Percentiles rank a stretch among this genome's conserved stretches.
Evolutionary conservation across 2,329 filamentous ascomycete genomes (phyloP).

Genomic region (Tolypocladium inflatum): DNA sequence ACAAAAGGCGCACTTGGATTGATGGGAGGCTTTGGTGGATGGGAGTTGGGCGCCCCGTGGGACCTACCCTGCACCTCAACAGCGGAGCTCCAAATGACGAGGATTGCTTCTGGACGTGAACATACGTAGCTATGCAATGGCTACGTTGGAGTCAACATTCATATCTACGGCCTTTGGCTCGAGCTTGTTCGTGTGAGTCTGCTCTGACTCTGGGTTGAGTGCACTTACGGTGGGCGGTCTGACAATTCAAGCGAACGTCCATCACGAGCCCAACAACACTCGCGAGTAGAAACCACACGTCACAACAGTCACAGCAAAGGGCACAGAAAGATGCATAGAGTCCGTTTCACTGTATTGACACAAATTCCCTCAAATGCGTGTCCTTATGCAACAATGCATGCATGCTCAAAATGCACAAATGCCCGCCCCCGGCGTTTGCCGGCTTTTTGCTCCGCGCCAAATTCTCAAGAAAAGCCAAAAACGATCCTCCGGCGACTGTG

Average conservation of each 20-base stretch:
- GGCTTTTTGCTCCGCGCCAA: background rate
- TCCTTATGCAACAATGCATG: slow-evolving; percentile 1
- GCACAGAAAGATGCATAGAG: background rate
- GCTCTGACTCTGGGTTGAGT: no score
- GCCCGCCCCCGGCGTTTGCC: background rate
- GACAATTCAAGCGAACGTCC: no score
- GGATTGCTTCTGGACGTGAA: no score
- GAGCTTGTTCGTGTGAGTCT: no score
- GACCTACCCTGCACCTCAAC: background rate
- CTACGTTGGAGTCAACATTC: no score
- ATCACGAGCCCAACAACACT: no score
- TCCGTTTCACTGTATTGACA: background rate
- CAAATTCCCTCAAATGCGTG: slow-evolving; percentile 1
- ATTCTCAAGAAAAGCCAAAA: background rate
- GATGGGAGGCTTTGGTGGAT: no score
- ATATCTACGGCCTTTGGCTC: no score
- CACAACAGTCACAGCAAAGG: background rate
- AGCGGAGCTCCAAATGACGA: no score
- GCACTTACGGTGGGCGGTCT: no score
- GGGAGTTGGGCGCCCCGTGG: background rate
- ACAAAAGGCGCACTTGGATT: background rate
- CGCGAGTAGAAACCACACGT: no score
- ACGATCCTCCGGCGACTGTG: background rate
- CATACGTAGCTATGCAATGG: no score
- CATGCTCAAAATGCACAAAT: background rate